These are phyloP conservation scores for Aspergillus hiratsukae DNA, from an alignment of 2,329 filamentous ascomycete genomes.

Conservation along the genomic window DNA sequence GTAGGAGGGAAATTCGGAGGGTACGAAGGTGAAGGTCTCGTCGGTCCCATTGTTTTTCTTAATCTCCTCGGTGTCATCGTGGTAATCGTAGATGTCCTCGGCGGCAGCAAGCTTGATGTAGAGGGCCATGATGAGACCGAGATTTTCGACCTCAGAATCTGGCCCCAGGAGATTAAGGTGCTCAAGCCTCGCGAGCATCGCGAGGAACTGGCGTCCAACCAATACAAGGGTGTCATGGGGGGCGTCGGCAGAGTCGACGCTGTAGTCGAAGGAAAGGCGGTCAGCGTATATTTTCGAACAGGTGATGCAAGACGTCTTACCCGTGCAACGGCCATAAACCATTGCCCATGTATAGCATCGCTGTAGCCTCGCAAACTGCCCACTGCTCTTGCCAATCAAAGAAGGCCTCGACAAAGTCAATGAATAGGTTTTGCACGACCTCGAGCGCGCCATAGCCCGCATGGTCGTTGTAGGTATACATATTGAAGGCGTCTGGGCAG, in stretches of 20 bases:
- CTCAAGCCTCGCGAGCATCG: slow-evolving; percentile 38
- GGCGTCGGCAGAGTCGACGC: slow-evolving; percentile 8
- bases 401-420: slow-evolving; percentile 37
- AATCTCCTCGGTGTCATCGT: background rate
- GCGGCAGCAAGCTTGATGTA: slow-evolving; percentile 22
- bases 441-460: slow-evolving; percentile 40
- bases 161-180: slow-evolving; percentile 26
- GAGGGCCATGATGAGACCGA: slow-evolving; percentile 37
- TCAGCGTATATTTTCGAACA: background rate
- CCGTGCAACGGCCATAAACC: slow-evolving; percentile 16
- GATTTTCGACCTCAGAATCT: slow-evolving; percentile 34
- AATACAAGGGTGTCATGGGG: background rate
- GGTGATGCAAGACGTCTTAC: slow-evolving; percentile 5
- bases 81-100: background rate
- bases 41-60: background rate
- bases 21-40: background rate
- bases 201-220: slow-evolving; percentile 30
- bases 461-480: slow-evolving; percentile 45
- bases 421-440: slow-evolving; percentile 40
- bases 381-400: slow-evolving; percentile 38
- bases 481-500: slow-evolving; percentile 37
- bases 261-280: slow-evolving; percentile 1
- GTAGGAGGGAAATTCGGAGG: background rate
- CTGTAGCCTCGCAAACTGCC: slow-evolving; percentile 39
- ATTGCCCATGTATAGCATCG: slow-evolving; percentile 24